phyloP scores from a whole-genome alignment of 805 yeast species.

The Candida endomychidarum region DNA sequence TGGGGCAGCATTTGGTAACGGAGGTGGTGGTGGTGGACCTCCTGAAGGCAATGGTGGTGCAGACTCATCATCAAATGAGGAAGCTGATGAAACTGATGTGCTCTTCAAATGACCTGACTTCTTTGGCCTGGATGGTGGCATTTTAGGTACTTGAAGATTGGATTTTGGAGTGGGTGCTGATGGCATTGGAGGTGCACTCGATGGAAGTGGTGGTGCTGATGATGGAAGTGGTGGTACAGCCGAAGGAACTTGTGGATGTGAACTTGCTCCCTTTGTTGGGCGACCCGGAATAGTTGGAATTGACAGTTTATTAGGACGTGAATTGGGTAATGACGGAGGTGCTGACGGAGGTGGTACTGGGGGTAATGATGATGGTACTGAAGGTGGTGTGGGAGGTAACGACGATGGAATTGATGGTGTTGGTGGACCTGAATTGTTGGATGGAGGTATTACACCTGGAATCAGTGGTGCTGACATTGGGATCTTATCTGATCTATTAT shows the following conservation, averaged over 20 bases:
- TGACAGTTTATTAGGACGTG: too few relatives aligned
- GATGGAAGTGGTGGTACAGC: slow-evolving; percentile 14
- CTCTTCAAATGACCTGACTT: slow-evolving; percentile 36
- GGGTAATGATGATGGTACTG: slow-evolving; percentile 26
- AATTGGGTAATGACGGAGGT: slow-evolving; percentile 14
- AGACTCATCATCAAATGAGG: slow-evolving; percentile 19
- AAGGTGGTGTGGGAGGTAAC: slow-evolving; percentile 27
- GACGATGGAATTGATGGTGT: slow-evolving; percentile 23
- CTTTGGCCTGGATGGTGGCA: slow-evolving; percentile 43
- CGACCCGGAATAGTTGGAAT: too few relatives aligned
- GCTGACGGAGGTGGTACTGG: slow-evolving; percentile 28
- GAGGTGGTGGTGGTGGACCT: slow-evolving; percentile 18
- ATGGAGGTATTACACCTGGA: slow-evolving; percentile 23
- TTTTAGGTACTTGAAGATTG: slow-evolving; percentile 25
- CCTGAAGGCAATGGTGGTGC: slow-evolving; percentile 7
- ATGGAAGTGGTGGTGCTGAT: slow-evolving; percentile 22
- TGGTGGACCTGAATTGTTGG: too few relatives aligned
- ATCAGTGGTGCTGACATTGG: slow-evolving; percentile 40
- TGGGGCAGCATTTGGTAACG: slow-evolving; percentile 16
- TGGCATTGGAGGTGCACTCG: slow-evolving; percentile 17
- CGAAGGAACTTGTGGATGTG: slow-evolving; percentile 10
- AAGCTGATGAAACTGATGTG: slow-evolving; percentile 18
- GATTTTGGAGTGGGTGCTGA: slow-evolving; percentile 19
- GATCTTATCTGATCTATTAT: slow-evolving; percentile 36
- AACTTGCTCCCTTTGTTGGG: too few relatives aligned